Base-by-base conservation (phyloP, 805 yeast species). In the Wickerhamiella bombiphila region DNA sequence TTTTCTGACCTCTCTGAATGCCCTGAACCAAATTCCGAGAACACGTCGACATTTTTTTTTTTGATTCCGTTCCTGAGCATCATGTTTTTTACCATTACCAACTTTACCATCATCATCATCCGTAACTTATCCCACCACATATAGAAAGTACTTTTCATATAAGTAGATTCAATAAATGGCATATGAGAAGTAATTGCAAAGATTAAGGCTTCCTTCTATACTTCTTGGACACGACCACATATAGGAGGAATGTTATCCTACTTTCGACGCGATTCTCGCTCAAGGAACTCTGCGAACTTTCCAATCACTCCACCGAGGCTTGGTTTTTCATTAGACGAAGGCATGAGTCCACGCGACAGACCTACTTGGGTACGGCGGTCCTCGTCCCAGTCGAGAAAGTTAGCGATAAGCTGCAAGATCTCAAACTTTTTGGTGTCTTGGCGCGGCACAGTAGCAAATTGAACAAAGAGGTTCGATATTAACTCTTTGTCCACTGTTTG, bases 381-480 rank as follows among this genome's bases (percentile, higher is more conserved):
- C 35, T 82, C 91, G 56, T 80, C 88, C 98, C 98, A 91, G 41
- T 72, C 78, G 41, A 91, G 64, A 47, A 78, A 76, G 42, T 81
- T 80, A 8, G 94, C 70, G 30, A 91, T 78, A 42, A 91, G 68
- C 53, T 74, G 80, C 35, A 91, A 65, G 3, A 91, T 94, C 64
- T 91, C 97, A 54, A 80, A 91, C 58, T 91, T 85, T 59, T 86
- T 88, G 6, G 94, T 70, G 55, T 91, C 99, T 1, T 91, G 94
- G 43, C 98, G 66, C 4, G 94, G 95, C 22, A 88, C 64, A 24
- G 78, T 77, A 14, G 91, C 68, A 58, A 86, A 91, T 39, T 91
- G 81, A 14, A 91, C 69, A 36, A 91, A 62, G 43, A 91, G 65
- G 55, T 91, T 91, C 2, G 95, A 78, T 4, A 91, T 74, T 42